Evolutionary conservation across 495 filamentous ascomycete genomes (phyloP).

Genomic region (Thermothielavioides terrestris): DNA sequence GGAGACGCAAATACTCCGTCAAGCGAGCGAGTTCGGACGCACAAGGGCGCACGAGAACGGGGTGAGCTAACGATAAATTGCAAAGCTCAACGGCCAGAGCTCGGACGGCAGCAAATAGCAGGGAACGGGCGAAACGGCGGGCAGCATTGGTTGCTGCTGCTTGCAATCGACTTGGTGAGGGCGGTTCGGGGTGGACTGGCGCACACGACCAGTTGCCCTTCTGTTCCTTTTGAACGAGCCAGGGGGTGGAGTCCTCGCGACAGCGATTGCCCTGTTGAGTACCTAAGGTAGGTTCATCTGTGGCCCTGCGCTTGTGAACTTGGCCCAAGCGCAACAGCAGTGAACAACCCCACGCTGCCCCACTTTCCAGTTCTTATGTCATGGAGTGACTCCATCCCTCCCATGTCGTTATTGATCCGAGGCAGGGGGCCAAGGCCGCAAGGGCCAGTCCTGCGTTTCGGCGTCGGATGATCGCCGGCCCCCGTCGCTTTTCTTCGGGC

Average conservation of each 20-base stretch:
- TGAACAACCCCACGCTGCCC: neutral
- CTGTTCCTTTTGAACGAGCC: conserved; percentile 2
- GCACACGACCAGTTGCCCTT: conserved; percentile 23
- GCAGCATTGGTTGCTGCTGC: neutral
- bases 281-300: neutral
- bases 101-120: neutral
- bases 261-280: neutral
- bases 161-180: neutral
- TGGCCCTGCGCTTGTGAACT: neutral
- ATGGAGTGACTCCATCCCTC: no score
- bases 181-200: neutral
- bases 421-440: no score
- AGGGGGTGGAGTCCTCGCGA: neutral
- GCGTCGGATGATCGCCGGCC: no score
- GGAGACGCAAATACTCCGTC: neutral
- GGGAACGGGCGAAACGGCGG: neutral
- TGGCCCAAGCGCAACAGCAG: neutral
- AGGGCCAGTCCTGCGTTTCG: no score
- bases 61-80: neutral
- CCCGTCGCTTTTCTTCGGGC: no score
- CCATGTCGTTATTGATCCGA: no score
- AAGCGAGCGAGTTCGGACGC: neutral
- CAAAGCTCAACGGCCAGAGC: neutral
- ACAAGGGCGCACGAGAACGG: neutral
- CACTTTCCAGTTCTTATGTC: no score